phyloP scores from a whole-genome alignment of 2,329 filamentous ascomycete species.

The Podosphaera leucotricha region DNA sequence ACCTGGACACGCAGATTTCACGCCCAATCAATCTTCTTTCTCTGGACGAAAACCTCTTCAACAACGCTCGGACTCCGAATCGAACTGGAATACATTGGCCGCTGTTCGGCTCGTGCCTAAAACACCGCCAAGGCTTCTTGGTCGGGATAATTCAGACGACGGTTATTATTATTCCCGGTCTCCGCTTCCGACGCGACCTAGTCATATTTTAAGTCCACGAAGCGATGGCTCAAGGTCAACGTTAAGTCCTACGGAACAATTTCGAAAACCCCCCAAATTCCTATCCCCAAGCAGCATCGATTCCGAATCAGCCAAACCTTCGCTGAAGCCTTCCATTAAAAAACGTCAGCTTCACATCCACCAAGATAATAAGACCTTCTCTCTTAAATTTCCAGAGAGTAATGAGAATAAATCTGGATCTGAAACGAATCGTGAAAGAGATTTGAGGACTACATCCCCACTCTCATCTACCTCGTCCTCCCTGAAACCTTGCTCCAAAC shows the following conservation, averaged over 20 bases:
- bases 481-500: neutral
- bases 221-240: constrained; percentile 3
- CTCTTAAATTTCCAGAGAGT: constrained; percentile 4
- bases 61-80: constrained; percentile 2
- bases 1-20: neutral
- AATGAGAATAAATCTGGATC: neutral
- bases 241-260: constrained; percentile 6
- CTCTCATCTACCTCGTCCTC: neutral
- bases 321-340: constrained; percentile 10
- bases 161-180: constrained; percentile 12
- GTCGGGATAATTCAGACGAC: neutral
- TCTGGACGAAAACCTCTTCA: constrained; percentile 1
- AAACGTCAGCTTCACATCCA: constrained; percentile 14
- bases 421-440: neutral
- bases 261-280: constrained; percentile 2
- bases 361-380: constrained; percentile 15
- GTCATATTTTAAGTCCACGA: constrained; percentile 12
- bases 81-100: constrained; percentile 2
- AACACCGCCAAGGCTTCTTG: constrained; percentile 6
- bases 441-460: constrained; percentile 2
- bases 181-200: constrained; percentile 14
- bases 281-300: constrained; percentile 8
- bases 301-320: constrained; percentile 9
- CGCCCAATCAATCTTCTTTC: neutral
- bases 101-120: constrained; percentile 7